Evolutionary conservation across 441 rosid species (phyloP), one percentile per base, ranked within the genome.

Genomic region (Gossypium davidsonii): DNA sequence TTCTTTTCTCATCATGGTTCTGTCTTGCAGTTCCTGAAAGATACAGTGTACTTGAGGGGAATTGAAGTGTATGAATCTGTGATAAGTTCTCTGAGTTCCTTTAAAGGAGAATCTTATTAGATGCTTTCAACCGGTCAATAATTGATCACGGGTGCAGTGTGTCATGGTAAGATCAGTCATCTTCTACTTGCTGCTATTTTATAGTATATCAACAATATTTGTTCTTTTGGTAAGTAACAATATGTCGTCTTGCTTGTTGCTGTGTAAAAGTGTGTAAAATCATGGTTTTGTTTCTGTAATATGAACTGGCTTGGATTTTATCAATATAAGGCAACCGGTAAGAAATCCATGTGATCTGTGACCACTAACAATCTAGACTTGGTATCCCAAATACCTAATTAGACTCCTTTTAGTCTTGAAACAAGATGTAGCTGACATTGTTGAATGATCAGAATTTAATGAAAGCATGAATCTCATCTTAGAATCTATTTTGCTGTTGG

Each of bases 51-150:
- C 90, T 71, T 89, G 88, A 86, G 77, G 79, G 97, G 98, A 70
- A 87, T 94, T 12, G 79, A 86, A 81, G 89, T 94, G 21, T 92
- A 92, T 17, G 96, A 89, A 79, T 90, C 91, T 42, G 44, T 90
- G 64, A 88, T 94, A 64, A 77, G 83, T 57, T 81, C 87, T 46
- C 76, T 94, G 77, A 88, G 95, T 74, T 88, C 90, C 49, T 89
- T 83, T 42, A 80, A 81, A 71, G 94, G 82, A 72, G 85, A 67
- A 37, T 78, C 86, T 73, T 53, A 17, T 61, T 80, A 83, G 80
- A 77, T 57, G 53, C 52, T 60, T 52, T 61, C 76, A 73, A 64
- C 61, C 25, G 52, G 56, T 66, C 60, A 58, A 11, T 20, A 56
- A 58, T 31, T 75, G 71, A 46, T 62, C 20, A 14, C n/a, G 67